Evolutionary conservation across 2,329 filamentous ascomycete genomes (phyloP).

Genomic region (Beauveria brongniartii): DNA sequence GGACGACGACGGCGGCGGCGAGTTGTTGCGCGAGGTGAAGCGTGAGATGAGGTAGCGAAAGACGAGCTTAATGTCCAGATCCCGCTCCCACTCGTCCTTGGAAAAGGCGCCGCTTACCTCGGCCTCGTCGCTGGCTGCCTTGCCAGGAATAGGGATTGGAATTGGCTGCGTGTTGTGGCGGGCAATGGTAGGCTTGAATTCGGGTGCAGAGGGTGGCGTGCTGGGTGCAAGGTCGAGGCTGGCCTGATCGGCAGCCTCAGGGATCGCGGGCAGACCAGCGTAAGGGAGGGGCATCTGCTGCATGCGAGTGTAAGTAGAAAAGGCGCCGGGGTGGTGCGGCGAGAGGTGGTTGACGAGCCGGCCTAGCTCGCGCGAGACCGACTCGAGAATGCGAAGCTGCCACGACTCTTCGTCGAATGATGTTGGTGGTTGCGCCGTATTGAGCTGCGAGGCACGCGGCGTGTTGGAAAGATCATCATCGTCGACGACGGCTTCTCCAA

Average conservation of each 20-base stretch:
- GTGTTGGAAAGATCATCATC: constrained; percentile 39
- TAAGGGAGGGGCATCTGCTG: constrained; percentile 63
- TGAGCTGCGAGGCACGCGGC: constrained; percentile 33
- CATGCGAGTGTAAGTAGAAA: constrained; percentile 67
- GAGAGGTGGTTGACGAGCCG: constrained; percentile 75
- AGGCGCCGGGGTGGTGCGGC: constrained; percentile 74
- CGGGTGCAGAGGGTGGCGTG: constrained; percentile 21
- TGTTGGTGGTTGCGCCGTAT: constrained; percentile 22
- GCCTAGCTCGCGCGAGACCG: constrained; percentile 80
- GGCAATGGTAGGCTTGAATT: constrained; percentile 42
- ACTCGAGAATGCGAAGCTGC: constrained; percentile 73
- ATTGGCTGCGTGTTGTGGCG: constrained; percentile 28
- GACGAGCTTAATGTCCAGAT: constrained; percentile 83
- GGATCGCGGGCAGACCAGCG: constrained; percentile 63
- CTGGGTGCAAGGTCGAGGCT: constrained; percentile 1
- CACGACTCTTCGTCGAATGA: constrained; percentile 42
- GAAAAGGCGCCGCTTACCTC: constrained; percentile 35
- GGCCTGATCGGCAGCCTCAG: constrained; percentile 37
- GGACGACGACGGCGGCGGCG: constrained; percentile 14
- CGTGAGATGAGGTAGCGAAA: constrained; percentile 78
- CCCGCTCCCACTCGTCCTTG: constrained; percentile 86
- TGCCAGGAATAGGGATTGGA: constrained; percentile 28
- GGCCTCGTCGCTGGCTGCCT: constrained; percentile 14
- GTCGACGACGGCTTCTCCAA: constrained; percentile 65
- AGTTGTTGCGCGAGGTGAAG: constrained; percentile 49